phyloP scores from a whole-genome alignment of 352 stramenopile species.

The Globisporangium cystogenes region DNA sequence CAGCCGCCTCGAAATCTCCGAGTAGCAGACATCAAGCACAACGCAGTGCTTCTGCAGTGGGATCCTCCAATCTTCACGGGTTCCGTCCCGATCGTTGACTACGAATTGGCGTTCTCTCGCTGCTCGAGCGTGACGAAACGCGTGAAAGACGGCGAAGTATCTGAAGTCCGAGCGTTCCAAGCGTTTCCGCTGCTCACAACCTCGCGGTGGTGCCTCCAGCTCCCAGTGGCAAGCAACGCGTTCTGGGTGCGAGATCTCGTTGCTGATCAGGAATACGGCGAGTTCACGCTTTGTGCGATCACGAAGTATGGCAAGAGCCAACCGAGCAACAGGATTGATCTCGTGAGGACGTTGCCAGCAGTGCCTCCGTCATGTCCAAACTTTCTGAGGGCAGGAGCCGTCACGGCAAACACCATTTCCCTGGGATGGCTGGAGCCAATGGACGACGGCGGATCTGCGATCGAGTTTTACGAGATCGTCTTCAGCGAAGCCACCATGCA shows the following conservation, averaged over 20 bases:
- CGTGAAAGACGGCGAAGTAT: not conserved
- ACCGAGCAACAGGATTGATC: constrained; percentile 35
- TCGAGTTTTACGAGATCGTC: constrained; percentile 64
- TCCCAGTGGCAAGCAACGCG: constrained; percentile 36
- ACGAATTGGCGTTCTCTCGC: constrained; percentile 44
- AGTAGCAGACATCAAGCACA: constrained; percentile 31
- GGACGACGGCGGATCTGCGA: constrained; percentile 44
- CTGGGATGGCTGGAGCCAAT: constrained; percentile 56
- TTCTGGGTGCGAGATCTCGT: constrained; percentile 32
- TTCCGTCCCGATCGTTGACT: constrained; percentile 58
- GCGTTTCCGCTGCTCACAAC: constrained; percentile 17
- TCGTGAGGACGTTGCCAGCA: constrained; percentile 24
- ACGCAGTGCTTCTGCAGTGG: constrained; percentile 40
- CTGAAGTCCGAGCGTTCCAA: constrained; percentile 12
- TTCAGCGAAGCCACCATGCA: constrained; percentile 60
- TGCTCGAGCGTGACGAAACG: constrained; percentile 3
- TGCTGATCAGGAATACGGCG: constrained; percentile 41
- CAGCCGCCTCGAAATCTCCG: constrained; percentile 62
- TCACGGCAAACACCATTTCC: constrained; percentile 60
- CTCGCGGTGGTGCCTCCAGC: constrained; percentile 53
- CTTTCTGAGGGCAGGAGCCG: constrained; percentile 37
- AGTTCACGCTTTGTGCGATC: constrained; percentile 40
- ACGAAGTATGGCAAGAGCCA: constrained; percentile 51
- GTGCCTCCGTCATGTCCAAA: constrained; percentile 33
- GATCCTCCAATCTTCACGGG: constrained; percentile 71